Evolutionary conservation across 331 rosid genomes (phyloP).

Genomic region (Arachis monticola): DNA sequence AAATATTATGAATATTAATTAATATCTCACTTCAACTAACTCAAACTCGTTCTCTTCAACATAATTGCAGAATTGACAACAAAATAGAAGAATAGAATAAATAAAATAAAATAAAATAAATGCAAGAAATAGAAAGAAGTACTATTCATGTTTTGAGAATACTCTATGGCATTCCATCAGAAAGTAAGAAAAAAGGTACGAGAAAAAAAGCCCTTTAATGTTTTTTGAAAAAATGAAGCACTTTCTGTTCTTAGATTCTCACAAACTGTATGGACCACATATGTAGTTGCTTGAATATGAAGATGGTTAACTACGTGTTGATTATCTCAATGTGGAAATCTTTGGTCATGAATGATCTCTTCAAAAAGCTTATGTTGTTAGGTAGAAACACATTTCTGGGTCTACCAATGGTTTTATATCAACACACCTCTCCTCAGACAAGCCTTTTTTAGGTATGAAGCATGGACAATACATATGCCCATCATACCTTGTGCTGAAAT

Average conservation of each 20-base stretch:
- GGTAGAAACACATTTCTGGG: no score
- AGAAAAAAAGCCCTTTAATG: not conserved
- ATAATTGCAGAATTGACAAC: conserved; percentile 18
- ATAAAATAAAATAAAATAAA: not conserved
- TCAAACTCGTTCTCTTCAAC: conserved; percentile 13
- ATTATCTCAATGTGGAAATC: not conserved
- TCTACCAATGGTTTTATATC: no score
- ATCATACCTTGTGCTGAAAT: no score
- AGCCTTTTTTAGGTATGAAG: not conserved
- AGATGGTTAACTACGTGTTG: conserved; percentile 6
- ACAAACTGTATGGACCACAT: not conserved
- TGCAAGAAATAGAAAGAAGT: conserved; percentile 7
- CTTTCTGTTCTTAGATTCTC: not conserved
- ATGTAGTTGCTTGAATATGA: not conserved
- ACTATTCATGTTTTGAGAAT: conserved; percentile 9
- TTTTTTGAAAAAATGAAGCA: conserved; percentile 7
- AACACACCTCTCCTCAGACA: no score
- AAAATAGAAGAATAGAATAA: conserved; percentile 2
- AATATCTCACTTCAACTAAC: conserved; percentile 30
- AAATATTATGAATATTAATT: conserved; percentile 19
- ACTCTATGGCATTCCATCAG: conserved; percentile 5
- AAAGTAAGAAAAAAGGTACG: conserved; percentile 30
- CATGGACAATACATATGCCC: not conserved
- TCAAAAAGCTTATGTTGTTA: no score
- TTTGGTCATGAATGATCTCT: conserved; percentile 13